These are phyloP conservation scores for Mycena pura DNA, from an alignment of 768 basidiomycete genomes.

Conservation along the genomic window DNA sequence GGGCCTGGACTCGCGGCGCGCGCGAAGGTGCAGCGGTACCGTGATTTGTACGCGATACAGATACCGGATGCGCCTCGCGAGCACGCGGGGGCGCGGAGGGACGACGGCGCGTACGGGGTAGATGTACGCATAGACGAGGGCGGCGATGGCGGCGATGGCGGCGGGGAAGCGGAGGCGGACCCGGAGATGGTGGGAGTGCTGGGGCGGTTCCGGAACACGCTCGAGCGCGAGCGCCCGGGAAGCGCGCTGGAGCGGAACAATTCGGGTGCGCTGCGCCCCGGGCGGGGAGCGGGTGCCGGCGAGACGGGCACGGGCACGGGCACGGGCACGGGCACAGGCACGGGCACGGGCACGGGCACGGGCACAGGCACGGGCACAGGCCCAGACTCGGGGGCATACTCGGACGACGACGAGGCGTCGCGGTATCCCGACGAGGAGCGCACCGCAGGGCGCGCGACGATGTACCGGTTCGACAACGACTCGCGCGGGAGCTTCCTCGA, in stretches of 20 bases:
- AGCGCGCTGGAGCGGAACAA: conserved; percentile 38
- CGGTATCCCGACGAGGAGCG: conserved; percentile 33
- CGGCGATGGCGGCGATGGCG: conserved; percentile 32
- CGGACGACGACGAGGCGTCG: conserved; percentile 31
- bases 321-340: neutral
- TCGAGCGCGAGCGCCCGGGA: conserved; percentile 14
- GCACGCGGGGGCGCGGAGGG: conserved; percentile 7
- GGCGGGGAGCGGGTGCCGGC: neutral
- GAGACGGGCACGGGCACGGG: conserved; percentile 5
- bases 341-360: neutral
- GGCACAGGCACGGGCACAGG: neutral
- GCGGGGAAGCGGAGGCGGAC: conserved; percentile 34
- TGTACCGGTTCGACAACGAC: conserved; percentile 36
- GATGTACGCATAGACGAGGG: conserved; percentile 30
- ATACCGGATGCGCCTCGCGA: conserved; percentile 16
- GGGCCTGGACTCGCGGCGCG: conserved; percentile 34
- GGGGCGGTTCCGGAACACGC: conserved; percentile 44
- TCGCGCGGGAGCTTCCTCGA: conserved; percentile 60
- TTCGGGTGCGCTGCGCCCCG: conserved; percentile 27
- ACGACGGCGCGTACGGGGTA: conserved; percentile 15
- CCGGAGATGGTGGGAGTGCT: conserved; percentile 47
- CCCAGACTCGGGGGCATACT: neutral
- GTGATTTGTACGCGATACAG: conserved; percentile 39
- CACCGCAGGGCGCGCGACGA: conserved; percentile 31
- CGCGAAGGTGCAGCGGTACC: conserved; percentile 38